Base-by-base conservation (phyloP, 164 flowering plant genomes). In the Amborella trichopoda region DNA sequence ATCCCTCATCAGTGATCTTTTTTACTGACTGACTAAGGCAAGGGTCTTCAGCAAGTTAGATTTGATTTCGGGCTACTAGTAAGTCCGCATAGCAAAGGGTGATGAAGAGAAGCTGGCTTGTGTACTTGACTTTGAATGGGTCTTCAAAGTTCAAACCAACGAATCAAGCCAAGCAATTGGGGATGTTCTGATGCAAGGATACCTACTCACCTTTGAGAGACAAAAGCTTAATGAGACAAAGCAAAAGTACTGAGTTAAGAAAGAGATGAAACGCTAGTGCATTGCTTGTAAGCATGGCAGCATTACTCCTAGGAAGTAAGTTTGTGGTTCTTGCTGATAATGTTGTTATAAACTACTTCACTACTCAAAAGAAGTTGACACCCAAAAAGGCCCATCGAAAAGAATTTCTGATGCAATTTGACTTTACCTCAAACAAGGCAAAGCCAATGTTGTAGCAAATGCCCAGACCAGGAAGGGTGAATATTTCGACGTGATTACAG, bases 1-100 rank as follows among this genome's bases (percentile, higher is more conserved):
- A 5, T 27, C 42, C 4, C 14, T 34, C 26, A 22, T 32, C 1
- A n/a, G 0, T 1, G 51, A 48, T 10, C 11, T 48, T 0, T 48
- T 48, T 20, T 16, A 33, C 11, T 27, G 10, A 22, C 23, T 48
- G 4, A 10, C 12, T 17, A 14, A 3, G 3, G 51, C 51, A n/a
- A 3, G 6, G 22, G 2, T 48, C 2, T 48, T 48, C 25, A 47
- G 34, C 24, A 28, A 47, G 17, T 33, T 28, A n/a, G 39, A 28
- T n/a, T 21, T 30, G 21, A 1, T 36, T 4, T 47, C 39, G 10
- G 48, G 56, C 2, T 54, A 55, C 40, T 40, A 51, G 34, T 56
- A 62, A 42, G 53, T 55, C 3, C 32, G 49, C 1, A 27, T 62
- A 4, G 45, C 38, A 0, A 26, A 40, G 3, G n/a, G n/a, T n/a